Evolutionary conservation across 2,329 filamentous ascomycete genomes (phyloP), one percentile per base, ranked within the genome.

Genomic region (Domatiomyces globalis): DNA sequence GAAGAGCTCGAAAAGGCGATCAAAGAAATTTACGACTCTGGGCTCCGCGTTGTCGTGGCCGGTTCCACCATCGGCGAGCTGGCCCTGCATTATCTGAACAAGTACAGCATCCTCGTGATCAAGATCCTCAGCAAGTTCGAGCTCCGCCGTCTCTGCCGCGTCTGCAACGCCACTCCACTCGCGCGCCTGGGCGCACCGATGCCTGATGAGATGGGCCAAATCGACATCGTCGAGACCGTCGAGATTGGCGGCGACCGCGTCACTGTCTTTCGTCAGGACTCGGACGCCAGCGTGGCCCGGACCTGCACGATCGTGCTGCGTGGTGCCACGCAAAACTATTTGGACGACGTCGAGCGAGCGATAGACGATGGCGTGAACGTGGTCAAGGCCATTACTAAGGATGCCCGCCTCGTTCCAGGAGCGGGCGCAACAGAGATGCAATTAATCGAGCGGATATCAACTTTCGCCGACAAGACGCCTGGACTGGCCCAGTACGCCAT

Each of bases 111-210:
- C 60, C 80, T 98, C 46, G 83, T 92, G 64, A 90, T 98, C 75
- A 94, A 95, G 71, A 84, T 98, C 60, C 81, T 96, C 63, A 95
- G 88, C 73, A 98, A 98, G 72, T 98, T 96, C 65, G 92, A 98
- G 72, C 81, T 98, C 55, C 84, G 92, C 61, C 81, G 92, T 63
- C 76, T 96, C 63, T 98, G 94, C 77, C 84, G 92, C 56, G 92
- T 98, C 20, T 90, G 96, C 49, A 90, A 90, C 56, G 92, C 92
- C 51, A 95, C 92, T 12, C 92, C 92, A n/a, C 78, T 98, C 56
- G 94, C 94, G 49, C 84, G 92, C 62, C 77, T 98, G 46, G 92
- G 92, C 58, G 92, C 94, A 15, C 92, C 92, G 45, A 98, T 98
- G 92, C 92, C 94, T n/a, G 92, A 98, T 62, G 92, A 98, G 76